Base-by-base conservation (phyloP, 306 rosid genomes). In the Prunus mume region DNA sequence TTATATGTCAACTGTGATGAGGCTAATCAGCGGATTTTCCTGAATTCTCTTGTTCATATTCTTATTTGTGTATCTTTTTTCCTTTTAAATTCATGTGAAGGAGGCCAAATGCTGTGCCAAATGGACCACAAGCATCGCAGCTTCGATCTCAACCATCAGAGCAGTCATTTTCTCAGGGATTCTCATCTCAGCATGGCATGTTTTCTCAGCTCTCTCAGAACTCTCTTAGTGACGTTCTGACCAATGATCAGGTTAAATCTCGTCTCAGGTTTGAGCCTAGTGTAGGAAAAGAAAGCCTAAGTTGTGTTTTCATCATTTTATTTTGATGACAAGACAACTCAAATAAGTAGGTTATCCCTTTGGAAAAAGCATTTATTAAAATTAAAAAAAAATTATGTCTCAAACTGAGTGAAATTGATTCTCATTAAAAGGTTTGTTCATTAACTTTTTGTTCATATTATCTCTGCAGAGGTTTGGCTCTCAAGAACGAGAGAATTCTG, bases 131-230 rank as follows among this genome's bases (percentile, higher is more conserved):
- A 84, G 82, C 80, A 22, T 88, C 97, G 22, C 98, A 92, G 88
- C 84, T 83, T 72, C 93, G 96, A 25, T 90, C 98, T 12, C 97
- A 95, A 75, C 89, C 75, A 18, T 95, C 99, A 20, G 96, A 91
- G 77, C 99, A 87, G 79, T 93, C 99, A 67, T 82, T 85, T 78
- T 96, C 99, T 58, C 98, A 89, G 76, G 97, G 97, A 56, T 19
- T 87, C 52, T 92, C 96, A 7, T 94, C 97, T 81, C 97, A 90
- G 86, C 96, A 79, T 32, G 92, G 90, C 80, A 62, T 85, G 80
- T 81, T 88, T 70, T 88, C 97, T 86, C 97, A 92, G 82, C 82
- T 90, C 81, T 95, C 98, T 56, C 97, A 92, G 76, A 88, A 79
- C 71, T 96, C 99, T 66, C 83, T 89, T 0, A 90, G 87, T 25